A percentile compares a stretch with the other conserved stretches of the same genome.
Evolutionary conservation across 2,329 filamentous ascomycete genomes (phyloP).

Genomic region (Nemania diffusa): DNA sequence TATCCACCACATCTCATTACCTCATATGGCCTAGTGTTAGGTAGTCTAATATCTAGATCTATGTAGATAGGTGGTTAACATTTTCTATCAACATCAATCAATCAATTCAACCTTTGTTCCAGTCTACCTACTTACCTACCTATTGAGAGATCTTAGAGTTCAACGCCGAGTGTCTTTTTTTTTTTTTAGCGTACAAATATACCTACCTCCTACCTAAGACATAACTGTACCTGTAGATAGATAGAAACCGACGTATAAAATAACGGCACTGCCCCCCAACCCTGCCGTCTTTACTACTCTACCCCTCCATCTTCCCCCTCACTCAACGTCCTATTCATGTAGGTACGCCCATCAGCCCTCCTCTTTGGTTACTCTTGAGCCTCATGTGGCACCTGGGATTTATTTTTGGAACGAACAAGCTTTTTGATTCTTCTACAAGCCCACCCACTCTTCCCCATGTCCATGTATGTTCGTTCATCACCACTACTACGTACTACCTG

Average conservation of each 20-base stretch:
- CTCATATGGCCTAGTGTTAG: too few species aligned
- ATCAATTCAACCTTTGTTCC: too few species aligned
- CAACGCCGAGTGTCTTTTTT: too few species aligned
- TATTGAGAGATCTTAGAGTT: too few species aligned
- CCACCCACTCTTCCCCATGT: constrained; percentile 20
- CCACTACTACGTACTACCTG: background rate
- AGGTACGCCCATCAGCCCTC: constrained; percentile 26
- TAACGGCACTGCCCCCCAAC: constrained; percentile 22
- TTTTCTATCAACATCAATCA: too few species aligned
- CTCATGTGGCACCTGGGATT: constrained; percentile 37
- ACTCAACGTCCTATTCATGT: constrained; percentile 26
- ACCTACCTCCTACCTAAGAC: background rate
- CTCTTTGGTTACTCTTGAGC: constrained; percentile 30
- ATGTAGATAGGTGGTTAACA: too few species aligned
- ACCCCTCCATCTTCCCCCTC: constrained; percentile 23
- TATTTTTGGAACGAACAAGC: constrained; percentile 41
- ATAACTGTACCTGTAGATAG: too few species aligned
- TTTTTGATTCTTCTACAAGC: constrained; percentile 28
- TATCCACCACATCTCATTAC: background rate
- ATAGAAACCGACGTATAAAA: background rate
- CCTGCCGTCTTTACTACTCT: background rate
- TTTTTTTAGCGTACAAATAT: too few species aligned
- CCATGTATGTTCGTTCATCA: background rate
- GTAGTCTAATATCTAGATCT: too few species aligned
- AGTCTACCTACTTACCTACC: too few species aligned